Evolutionary conservation across 1,284 basidiomycete species (phyloP), one percentile per base, ranked within the genome.

Genomic region (Tremellales sp.): DNA sequence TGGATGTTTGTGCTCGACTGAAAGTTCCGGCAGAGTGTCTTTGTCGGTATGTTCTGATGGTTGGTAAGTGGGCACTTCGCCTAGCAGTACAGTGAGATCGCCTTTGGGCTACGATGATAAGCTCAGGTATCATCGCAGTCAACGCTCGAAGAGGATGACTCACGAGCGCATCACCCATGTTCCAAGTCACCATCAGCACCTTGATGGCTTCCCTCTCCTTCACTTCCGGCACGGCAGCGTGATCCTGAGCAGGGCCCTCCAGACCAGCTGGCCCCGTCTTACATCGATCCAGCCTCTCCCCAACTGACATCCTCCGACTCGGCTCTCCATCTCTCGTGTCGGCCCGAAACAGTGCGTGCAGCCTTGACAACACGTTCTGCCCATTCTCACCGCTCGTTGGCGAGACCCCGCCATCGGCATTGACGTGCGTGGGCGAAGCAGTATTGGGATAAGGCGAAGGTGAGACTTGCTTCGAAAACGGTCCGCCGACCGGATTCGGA

Each of bases 111-210:
- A 51, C 2, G 21, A 11, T 15, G 24, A 33, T 35, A 43, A 15
- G 3, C n/a, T n/a, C n/a, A n/a, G n/a, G n/a, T n/a, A n/a, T 22
- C n/a, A 21, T 29, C 45, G 44, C 36, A 36, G n/a, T 36, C 5
- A 5, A 13, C 15, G 33, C 15, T 36, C 6, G 15, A 5, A 25
- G n/a, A 31, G 7, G 7, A 23, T 10, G 5, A 60, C 70, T 63
- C 40, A 77, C 75, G 26, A 79, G 53, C 2, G 72, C 68, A 53
- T 73, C 73, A 10, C 74, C 77, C 73, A 78, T 77, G 54, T 79
- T 79, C 77, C 77, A 79, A 2, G 77, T 78, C 40, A 77, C 68
- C 46, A 77, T 67, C 43, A 75, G 64, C 24, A 79, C 72, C 55
- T 78, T 79, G 61, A 79, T 74, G 1, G 68, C 64, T 7, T 67